These are phyloP conservation scores for Dentipellis fragilis DNA, from an alignment of 768 basidiomycete species.

Conservation along the genomic window DNA sequence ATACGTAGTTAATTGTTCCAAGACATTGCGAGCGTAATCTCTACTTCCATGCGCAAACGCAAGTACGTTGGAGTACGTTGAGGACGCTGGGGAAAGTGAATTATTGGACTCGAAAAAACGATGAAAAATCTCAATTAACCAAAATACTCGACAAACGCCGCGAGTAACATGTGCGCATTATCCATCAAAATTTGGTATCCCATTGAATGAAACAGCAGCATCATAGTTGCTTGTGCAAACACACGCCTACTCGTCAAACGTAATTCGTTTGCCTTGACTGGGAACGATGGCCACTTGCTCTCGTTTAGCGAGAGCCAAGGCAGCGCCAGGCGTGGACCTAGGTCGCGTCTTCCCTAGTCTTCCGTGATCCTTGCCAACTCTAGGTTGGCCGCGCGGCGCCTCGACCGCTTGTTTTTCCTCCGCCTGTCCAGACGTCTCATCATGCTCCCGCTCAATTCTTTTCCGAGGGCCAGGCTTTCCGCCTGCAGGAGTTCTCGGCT, in stretches of 20 bases:
- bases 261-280: slow-evolving; percentile 64
- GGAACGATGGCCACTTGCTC: slow-evolving; percentile 66
- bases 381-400: not conserved
- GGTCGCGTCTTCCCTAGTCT: slow-evolving; percentile 8
- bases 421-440: not conserved
- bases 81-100: no score
- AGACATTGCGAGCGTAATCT: no score
- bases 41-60: no score
- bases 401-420: not conserved
- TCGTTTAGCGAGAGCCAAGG: slow-evolving; percentile 66
- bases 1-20: no score
- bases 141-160: no score
- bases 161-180: no score
- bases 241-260: slow-evolving; percentile 35
- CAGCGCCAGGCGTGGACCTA: slow-evolving; percentile 69
- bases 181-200: no score
- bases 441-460: not conserved
- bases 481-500: not conserved
- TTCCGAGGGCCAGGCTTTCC: not conserved
- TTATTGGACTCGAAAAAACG: no score
- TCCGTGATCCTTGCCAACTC: not conserved
- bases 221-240: not conserved
- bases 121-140: no score
- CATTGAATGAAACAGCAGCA: no score
- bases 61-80: no score